Conservation (phyloP, 1,139 yeast species). For the Lodderomyces margitis region DNA sequence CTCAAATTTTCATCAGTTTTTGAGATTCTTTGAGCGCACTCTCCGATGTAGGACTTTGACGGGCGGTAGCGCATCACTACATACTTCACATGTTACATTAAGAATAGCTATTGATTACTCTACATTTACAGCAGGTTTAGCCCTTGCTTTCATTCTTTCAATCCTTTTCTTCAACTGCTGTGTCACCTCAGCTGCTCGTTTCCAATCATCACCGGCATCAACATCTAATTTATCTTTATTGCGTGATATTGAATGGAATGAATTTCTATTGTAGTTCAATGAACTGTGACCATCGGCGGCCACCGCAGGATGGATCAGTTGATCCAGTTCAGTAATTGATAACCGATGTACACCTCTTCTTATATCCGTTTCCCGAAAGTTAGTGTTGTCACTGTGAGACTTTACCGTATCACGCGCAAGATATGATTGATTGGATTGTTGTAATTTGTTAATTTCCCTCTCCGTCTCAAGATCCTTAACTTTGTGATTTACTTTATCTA, state of each 20-base stretch:
- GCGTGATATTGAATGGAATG: background rate
- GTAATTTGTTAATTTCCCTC: constrained; percentile 13
- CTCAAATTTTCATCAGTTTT: background rate
- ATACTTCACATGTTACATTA: too few relatives aligned
- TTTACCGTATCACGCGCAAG: constrained; percentile 4
- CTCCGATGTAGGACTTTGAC: background rate
- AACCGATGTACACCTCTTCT: constrained; percentile 45
- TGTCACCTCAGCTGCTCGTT: constrained; percentile 86
- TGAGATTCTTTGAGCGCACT: too few relatives aligned
- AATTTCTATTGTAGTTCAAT: background rate
- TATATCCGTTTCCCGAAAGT: constrained; percentile 24
- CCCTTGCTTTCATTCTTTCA: constrained; percentile 75
- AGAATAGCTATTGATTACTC: constrained; percentile 7
- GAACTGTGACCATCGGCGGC: background rate
- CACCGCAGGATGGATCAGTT: background rate
- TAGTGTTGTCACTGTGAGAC: background rate
- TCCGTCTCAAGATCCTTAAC: constrained; percentile 19
- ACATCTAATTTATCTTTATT: constrained; percentile 18
- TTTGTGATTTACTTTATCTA: constrained; percentile 14
- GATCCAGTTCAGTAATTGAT: constrained; percentile 38
- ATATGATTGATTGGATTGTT: constrained; percentile 9
- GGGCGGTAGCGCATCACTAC: background rate
- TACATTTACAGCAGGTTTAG: constrained; percentile 12
- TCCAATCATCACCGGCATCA: constrained; percentile 72
- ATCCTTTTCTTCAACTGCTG: constrained; percentile 81